Percentiles rank a stretch among this genome's conserved stretches.
phyloP scores from a whole-genome alignment of 768 basidiomycete species.

The Boletus bicolor region DNA sequence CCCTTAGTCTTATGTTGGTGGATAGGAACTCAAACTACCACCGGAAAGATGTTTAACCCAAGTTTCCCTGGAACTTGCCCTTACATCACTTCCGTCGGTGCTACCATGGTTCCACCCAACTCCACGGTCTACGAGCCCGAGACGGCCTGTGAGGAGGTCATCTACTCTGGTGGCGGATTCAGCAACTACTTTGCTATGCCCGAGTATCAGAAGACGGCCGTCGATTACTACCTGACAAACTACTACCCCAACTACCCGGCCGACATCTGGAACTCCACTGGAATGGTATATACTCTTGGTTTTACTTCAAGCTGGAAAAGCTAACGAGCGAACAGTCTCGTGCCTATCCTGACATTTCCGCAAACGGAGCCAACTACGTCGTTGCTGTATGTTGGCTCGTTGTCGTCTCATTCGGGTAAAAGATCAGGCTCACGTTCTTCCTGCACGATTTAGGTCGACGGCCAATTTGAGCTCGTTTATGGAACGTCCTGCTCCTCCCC shows the following conservation, averaged over 20 bases:
- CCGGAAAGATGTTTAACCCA: conserved; percentile 38
- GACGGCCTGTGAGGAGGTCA: conserved; percentile 29
- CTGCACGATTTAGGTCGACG: conserved; percentile 30
- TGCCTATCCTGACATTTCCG: conserved; percentile 37
- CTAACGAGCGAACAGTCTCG: conserved; percentile 37
- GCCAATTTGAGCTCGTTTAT: conserved; percentile 30
- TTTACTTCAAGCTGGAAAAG: conserved; percentile 21
- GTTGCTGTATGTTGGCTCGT: conserved; percentile 11
- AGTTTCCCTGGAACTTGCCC: conserved; percentile 44
- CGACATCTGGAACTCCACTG: conserved; percentile 27
- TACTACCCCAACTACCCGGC: conserved; percentile 26
- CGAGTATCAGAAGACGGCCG: conserved; percentile 36
- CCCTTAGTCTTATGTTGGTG: not conserved
- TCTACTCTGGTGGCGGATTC: conserved; percentile 33
- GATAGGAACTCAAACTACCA: conserved; percentile 24
- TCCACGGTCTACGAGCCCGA: conserved; percentile 29
- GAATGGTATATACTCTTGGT: conserved; percentile 12
- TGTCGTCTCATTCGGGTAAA: not conserved
- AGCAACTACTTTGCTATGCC: conserved; percentile 43
- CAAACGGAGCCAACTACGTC: conserved; percentile 34
- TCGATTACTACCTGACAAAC: conserved; percentile 31
- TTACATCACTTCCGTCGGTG: conserved; percentile 46
- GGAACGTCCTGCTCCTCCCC: conserved; percentile 37
- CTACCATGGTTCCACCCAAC: conserved; percentile 41
- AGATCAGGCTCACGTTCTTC: not conserved